Evolutionary conservation across 345 rosid genomes (phyloP), one percentile per base, ranked within the genome.

Genomic region (Nephelium lappaceum): DNA sequence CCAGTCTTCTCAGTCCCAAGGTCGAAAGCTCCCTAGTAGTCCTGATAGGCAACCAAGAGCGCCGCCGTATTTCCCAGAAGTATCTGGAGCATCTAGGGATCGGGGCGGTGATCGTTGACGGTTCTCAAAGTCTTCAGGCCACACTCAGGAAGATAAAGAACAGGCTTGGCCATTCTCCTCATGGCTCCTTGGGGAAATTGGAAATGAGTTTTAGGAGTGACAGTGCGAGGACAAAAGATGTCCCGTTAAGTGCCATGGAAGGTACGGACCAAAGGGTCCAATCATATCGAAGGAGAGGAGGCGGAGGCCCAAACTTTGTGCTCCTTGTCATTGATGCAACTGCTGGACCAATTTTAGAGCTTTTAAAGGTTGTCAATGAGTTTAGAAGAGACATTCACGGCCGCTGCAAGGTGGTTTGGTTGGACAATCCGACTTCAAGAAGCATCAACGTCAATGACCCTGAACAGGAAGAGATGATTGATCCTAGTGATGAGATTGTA

Each of bases 11-110:
- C n/a, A 87, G 90, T 67, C 86, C 89, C 23, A 88, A 75, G 78
- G 73, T 24, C 1, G 97, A 84, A n/a, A 76, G 87, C 45, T 95
- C 98, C n/a, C 87, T 80, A n/a, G 93, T 91, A 45, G 86, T 95
- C 9, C 43, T 92, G 41, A 83, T 95, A 2, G 78, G 78, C 75
- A 83, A 82, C n/a, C 86, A 84, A 15, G 94, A 86, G 41, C 86
- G 98, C 5, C 77, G 82, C 66, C 85, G 88, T 76, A 79, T 81
- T 42, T 58, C 91, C 0, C 91, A 83, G 71, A 87, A 80, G 23
- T 88, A 79, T 71, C 85, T 93, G 82, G 90, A 91, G 80, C 75
- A 58, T 36, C 66, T 83, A 4, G 97, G 93, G 31, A 81, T 95
- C 31, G 87, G 81, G 68, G 93, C 89, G 8, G 79, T 78, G 0